A percentile compares a stretch with the other conserved stretches of the same genome.
These are phyloP conservation scores for Talaromyces sp. DNA, from an alignment of 2,329 filamentous ascomycete genomes.

Conservation along the genomic window DNA sequence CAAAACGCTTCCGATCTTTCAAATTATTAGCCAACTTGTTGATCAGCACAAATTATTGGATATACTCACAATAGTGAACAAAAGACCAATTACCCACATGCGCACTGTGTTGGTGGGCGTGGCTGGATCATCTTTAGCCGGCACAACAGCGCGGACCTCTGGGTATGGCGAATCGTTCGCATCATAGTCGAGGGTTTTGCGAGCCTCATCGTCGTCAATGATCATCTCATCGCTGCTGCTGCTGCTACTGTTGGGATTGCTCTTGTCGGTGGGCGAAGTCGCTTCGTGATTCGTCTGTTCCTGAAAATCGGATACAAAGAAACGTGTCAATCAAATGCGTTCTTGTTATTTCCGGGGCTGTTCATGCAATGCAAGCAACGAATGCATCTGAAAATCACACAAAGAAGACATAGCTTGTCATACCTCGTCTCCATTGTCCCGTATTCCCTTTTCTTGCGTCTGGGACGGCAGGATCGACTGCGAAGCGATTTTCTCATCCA, in stretches of 20 bases:
- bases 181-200: slow-evolving; percentile 33
- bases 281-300: background rate
- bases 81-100: slow-evolving; percentile 39
- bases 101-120: slow-evolving; percentile 35
- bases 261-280: background rate
- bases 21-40: background rate
- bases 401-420: background rate
- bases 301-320: background rate
- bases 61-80: slow-evolving; percentile 35
- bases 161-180: slow-evolving; percentile 39
- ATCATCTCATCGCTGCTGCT: slow-evolving; percentile 22
- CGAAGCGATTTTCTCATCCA: slow-evolving; percentile 11
- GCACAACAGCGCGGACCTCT: slow-evolving; percentile 38
- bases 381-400: background rate
- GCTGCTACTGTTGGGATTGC: background rate
- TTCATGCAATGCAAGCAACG: background rate
- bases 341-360: background rate
- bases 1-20: slow-evolving; percentile 34
- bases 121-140: slow-evolving; percentile 30
- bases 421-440: slow-evolving; percentile 6
- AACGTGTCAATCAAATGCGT: background rate
- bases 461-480: background rate
- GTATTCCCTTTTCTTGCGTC: slow-evolving; percentile 1
- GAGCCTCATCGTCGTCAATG: slow-evolving; percentile 32
- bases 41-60: background rate